Base-by-base conservation (phyloP, 2,329 filamentous ascomycete species). In the Rhinocladiella mackenziei region DNA sequence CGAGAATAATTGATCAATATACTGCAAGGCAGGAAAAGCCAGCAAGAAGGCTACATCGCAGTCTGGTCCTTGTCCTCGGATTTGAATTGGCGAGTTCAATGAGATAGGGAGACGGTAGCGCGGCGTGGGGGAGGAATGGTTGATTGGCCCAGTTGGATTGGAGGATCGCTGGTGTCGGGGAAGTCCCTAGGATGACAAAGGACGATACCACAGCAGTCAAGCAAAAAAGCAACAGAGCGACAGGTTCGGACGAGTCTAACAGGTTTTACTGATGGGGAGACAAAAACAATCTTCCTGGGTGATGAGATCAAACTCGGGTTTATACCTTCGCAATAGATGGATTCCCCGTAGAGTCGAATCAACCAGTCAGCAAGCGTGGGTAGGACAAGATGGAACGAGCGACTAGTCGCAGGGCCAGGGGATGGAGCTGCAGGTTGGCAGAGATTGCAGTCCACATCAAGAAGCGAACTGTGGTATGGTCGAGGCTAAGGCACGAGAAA, bases 361-460 rank as follows among this genome's bases (percentile, higher is more conserved):
- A 36, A 22, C 45, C 30, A 45, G 45, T 46, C 10, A 46, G 39
- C 36, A 30, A 29, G 36, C 42, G 39, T 46, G 49, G 45, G 38
- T 34, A 45, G 32, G 22, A 26, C 49, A 43, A 25, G 29, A 42
- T 31, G 23, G 37, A 37, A 35, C 25, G 25, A 46, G 31, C 37
- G 25, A 28, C 23, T 40, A 46, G 50, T 33, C 33, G 15, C 28
- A 43, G n/a, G 22, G 22, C 18, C 39, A 49, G 45, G 50, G 45
- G 18, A 49, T 49, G 29, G 23, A 35, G 23, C 33, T 46, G 50
- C 42, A 52, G 39, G 43, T 28, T 33, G 45, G n/a, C 42, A 49
- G 45, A 52, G 36, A 52, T 52, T 52, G 50, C 45, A 49, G 39
- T 18, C 39, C 31, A 39, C 45, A 49, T 41, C 36, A 18, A 28